Evolutionary conservation across 2,329 filamentous ascomycete genomes (phyloP), one percentile per base, ranked within the genome.

Genomic region (Periglandula ipomoeae): DNA sequence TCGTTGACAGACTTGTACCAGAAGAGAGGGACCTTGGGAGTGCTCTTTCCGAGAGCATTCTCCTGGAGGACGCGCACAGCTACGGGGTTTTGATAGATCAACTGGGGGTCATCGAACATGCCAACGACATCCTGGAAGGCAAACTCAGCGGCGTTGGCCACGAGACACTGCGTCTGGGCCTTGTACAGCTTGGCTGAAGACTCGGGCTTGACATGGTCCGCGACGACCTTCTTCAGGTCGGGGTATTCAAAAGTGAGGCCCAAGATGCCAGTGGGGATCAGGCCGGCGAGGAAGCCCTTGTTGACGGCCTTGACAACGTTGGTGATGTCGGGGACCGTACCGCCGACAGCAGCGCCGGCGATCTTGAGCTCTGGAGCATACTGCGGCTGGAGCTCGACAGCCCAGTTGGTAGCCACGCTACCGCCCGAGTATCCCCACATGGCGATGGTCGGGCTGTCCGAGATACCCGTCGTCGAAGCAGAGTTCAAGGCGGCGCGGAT

Each of bases 351-450:
- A 1, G 56, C 56, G 11, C 60, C 44, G 10, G 17, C 44, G 11
- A 46, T 39, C n/a, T 39, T 38, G n/a, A 46, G 34, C 24, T 46
- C 44, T 56, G 58, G 59, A 1, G 60, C 59, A 27, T 62, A 62
- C 1, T 6, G 1, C 1, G 40, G 48, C 9, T 54, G 52, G 17
- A 50, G 42, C 2, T 46, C 46, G 2, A 50, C 41, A 5, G 55
- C 55, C 17, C 22, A 48, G 2, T 41, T 26, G 7, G 50, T 43
- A 9, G 26, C 45, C 13, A 24, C 32, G 30, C 39, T 59, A 26
- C 55, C 59, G 5, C 58, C 59, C 6, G 59, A 62, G 45, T 63
- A 63, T 13, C 60, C 60, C 73, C 74, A 79, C 44, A 78, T 60
- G 1, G 68, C 64, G 37, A 69, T 58, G 4, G 52, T 61, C 0